Conservation (phyloP, 1,139 yeast species). For the Saccharomyces pastorianus region DNA sequence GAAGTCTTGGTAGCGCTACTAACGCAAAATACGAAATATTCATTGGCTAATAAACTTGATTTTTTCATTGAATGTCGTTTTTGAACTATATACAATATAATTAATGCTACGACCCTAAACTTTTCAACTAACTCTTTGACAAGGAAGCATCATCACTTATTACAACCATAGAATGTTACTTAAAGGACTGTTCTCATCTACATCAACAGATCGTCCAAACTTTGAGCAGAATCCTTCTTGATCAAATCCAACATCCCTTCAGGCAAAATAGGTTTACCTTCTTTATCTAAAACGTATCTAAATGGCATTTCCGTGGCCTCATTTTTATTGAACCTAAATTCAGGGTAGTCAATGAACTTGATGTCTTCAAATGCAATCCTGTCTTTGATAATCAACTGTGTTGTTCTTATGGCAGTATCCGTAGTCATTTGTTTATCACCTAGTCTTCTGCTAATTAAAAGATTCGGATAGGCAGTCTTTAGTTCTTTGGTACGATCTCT, state of each 20-base stretch:
- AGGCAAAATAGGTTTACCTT: constrained; percentile 75
- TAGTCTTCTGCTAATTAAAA: constrained; percentile 70
- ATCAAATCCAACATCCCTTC: constrained; percentile 85
- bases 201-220: constrained; percentile 44
- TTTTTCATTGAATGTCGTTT: not conserved
- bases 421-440: constrained; percentile 94
- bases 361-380: constrained; percentile 56
- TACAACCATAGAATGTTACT: not conserved
- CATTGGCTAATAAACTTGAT: not conserved
- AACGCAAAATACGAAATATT: not conserved
- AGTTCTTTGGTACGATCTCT: constrained; percentile 90
- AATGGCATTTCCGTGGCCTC: constrained; percentile 98
- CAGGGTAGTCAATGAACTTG: constrained; percentile 85
- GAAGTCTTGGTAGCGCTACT: not conserved
- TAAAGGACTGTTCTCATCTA: not conserved
- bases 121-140: not conserved
- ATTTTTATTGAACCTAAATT: constrained; percentile 73
- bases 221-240: constrained; percentile 73
- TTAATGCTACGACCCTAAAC: not conserved
- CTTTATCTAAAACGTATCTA: constrained; percentile 56
- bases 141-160: not conserved
- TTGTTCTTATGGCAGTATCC: constrained; percentile 90
- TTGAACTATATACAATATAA: not conserved
- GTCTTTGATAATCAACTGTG: constrained; percentile 63
- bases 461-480: constrained; percentile 57